Conservation (phyloP, 2,329 filamentous ascomycete species). For the Thielaviopsis populi region DNA sequence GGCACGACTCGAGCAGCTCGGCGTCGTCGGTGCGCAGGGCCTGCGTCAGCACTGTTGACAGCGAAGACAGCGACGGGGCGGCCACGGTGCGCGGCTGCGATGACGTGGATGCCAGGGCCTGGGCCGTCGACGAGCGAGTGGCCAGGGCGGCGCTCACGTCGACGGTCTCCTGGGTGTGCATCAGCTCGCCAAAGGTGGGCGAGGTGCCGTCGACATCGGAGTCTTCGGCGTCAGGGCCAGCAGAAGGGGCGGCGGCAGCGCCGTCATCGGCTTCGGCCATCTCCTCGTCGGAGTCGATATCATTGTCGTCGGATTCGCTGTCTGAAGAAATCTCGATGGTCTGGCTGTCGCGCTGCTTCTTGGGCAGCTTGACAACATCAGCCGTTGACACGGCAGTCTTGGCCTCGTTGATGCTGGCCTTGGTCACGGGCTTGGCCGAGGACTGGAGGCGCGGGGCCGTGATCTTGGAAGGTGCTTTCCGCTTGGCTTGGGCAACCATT, state of each 20-base stretch:
- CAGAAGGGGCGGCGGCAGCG: slow-evolving; percentile 17
- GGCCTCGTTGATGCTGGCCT: slow-evolving; percentile 42
- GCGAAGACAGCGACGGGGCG: slow-evolving; percentile 58
- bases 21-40: slow-evolving; percentile 84
- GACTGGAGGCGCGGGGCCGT: slow-evolving; percentile 40
- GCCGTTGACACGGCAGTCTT: slow-evolving; percentile 37
- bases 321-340: slow-evolving; percentile 46
- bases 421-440: slow-evolving; percentile 36
- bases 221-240: slow-evolving; percentile 21
- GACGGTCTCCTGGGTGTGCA: slow-evolving; percentile 58
- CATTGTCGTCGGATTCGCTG: slow-evolving; percentile 32
- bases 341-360: slow-evolving; percentile 23
- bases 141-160: slow-evolving; percentile 52
- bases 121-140: slow-evolving; percentile 21
- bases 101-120: slow-evolving; percentile 29
- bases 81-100: slow-evolving; percentile 29
- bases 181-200: slow-evolving; percentile 76
- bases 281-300: slow-evolving; percentile 31
- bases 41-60: slow-evolving; percentile 85
- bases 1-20: slow-evolving; percentile 78
- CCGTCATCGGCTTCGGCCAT: slow-evolving; percentile 22
- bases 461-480: slow-evolving; percentile 43
- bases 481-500: slow-evolving; percentile 30
- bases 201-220: slow-evolving; percentile 33
- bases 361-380: slow-evolving; percentile 26